Base-by-base conservation (phyloP, 352 stramenopile genomes). In the Globisporangium solare region DNA sequence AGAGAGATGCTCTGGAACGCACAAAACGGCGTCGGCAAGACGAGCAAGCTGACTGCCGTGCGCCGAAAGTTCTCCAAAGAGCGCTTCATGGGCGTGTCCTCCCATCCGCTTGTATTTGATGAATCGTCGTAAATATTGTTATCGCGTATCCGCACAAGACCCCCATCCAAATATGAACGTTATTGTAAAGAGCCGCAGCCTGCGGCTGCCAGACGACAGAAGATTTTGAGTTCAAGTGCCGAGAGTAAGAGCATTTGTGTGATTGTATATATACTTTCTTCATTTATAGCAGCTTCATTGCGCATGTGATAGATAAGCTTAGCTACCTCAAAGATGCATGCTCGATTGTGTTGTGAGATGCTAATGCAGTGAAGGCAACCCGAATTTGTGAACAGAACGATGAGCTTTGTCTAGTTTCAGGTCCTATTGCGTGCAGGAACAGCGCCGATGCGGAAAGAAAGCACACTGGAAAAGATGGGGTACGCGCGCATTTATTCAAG, bases 31-130 rank as follows among this genome's bases (percentile, higher is more conserved):
- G 64, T 92, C 20, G 76, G 79, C 48, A 89, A 89, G 57, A 79
- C 74, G 40, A 80, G 74, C 69, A 90, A 94, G 58, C 70, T 96
- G 47, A 79, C 79, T 20, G 86, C 88, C 47, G 86, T 86, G 42
- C 82, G 74, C 20, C 82, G 87, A 31, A 96, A 96, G 66, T 96
- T 95, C 59, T 68, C 74, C 60, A 94, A 91, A 61, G 79, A 92
- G 54, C 76, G 80, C 59, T 94, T 84, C 55, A 80, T 88, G 74
- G 61, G 62, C 66, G 84, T 94, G 22, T 71, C 80, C n/a, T 66
- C 72, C n/a, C 64, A 88, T 53, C 66, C 73, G 24, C 69, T 92
- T 13, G 60, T 59, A 43, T 78, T 92, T 58, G 70, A 68, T 45
- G 74, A 83, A 54, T 61, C 58, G 21, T 53, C 66, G 53, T 76